These are phyloP conservation scores for Solanum hybrid DNA, from an alignment of 305 asterid species.

Conservation along the genomic window DNA sequence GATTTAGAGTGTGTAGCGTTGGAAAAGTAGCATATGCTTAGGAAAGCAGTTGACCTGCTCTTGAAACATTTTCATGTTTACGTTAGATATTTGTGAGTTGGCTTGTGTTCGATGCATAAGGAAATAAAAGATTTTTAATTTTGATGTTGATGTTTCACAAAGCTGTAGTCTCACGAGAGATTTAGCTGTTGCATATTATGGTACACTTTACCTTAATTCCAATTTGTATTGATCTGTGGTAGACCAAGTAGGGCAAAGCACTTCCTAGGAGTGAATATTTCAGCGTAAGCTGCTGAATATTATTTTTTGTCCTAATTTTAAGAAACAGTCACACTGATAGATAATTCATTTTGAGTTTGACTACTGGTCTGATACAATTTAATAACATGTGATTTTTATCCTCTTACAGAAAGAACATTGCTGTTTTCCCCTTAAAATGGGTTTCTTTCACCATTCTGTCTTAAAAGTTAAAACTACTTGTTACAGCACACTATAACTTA, in stretches of 20 bases:
- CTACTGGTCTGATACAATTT: not conserved
- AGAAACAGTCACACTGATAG: not conserved
- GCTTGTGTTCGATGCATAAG: not conserved
- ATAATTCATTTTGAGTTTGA: not conserved
- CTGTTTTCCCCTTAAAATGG: not conserved
- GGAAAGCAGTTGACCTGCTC: not conserved
- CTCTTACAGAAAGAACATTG: not conserved
- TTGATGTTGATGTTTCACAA: not conserved
- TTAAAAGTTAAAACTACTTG: not conserved
- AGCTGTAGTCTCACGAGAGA: not conserved
- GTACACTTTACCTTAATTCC: not conserved
- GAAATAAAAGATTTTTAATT: not conserved
- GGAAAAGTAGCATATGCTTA: not conserved
- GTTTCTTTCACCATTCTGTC: not conserved
- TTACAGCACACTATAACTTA: not conserved
- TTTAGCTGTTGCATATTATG: not conserved
- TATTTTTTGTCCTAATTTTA: not conserved
- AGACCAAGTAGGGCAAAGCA: not conserved
- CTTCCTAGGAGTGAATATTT: not conserved
- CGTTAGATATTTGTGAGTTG: not conserved
- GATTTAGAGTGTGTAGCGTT: not conserved
- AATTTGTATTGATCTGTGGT: not conserved
- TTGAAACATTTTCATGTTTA: not conserved
- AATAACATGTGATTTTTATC: too few relatives aligned
- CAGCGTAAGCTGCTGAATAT: not conserved